phyloP scores from a whole-genome alignment of 1,284 basidiomycete species.

The Apiotrichum siamense region DNA sequence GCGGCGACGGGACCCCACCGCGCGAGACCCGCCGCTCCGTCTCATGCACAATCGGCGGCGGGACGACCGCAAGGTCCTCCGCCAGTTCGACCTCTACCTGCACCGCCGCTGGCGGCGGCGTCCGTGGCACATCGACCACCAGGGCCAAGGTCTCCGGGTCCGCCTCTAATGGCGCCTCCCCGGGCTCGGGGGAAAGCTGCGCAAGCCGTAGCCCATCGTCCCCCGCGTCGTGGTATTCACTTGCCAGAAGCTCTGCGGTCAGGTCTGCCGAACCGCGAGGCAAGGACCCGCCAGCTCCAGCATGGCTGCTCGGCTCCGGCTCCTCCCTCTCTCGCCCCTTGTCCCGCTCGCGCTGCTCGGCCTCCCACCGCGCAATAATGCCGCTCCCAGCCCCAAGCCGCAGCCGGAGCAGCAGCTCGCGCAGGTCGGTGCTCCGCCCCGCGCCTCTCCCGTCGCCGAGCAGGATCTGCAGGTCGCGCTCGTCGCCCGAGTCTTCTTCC shows the following conservation, averaged over 20 bases:
- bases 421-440: not conserved
- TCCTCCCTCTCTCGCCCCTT: not conserved
- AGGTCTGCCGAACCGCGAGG: too few relatives aligned
- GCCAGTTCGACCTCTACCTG: not conserved
- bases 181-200: too few relatives aligned
- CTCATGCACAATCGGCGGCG: not conserved
- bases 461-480: not conserved
- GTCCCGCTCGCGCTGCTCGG: not conserved
- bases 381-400: not conserved
- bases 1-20: not conserved
- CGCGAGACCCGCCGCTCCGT: not conserved
- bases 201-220: not conserved
- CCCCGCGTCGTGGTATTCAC: not conserved
- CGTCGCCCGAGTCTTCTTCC: not conserved
- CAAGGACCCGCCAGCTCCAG: too few relatives aligned
- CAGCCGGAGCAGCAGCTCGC: not conserved
- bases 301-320: not conserved
- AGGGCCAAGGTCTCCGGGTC: not conserved
- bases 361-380: not conserved
- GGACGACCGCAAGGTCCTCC: not conserved
- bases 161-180: not conserved
- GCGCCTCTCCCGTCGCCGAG: not conserved
- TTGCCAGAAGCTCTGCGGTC: too few relatives aligned
- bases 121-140: not conserved
- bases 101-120: not conserved